phyloP scores from a whole-genome alignment of 73 alveolate genomes.

The Tetrahymena elliotti region DNA sequence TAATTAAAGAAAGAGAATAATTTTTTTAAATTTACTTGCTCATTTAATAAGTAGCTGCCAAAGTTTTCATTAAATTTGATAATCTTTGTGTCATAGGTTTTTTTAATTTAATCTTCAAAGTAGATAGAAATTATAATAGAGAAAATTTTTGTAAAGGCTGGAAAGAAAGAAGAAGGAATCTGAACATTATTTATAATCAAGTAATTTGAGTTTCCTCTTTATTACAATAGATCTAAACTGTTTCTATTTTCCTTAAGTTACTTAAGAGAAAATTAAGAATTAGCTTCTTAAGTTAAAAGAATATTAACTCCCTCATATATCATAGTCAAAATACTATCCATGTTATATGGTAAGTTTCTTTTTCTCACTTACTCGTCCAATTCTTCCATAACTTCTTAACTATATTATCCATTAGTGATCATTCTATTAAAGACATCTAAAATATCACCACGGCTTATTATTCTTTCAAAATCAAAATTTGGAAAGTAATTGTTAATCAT shows the following conservation, averaged over 20 bases:
- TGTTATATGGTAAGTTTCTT: neutral
- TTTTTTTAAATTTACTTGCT: neutral
- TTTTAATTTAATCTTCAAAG: neutral
- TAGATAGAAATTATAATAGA: neutral
- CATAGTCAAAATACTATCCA: neutral
- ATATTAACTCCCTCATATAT: neutral
- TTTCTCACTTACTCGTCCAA: neutral
- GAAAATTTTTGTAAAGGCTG: neutral
- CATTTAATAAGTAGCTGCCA: neutral
- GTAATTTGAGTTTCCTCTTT: neutral
- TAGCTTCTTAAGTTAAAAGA: neutral
- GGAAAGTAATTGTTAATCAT: neutral
- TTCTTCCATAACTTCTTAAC: neutral
- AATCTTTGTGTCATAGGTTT: neutral
- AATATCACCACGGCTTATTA: neutral
- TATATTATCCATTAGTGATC: neutral
- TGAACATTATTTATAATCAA: neutral
- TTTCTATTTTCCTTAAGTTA: neutral
- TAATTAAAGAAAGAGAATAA: neutral
- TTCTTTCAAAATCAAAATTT: neutral
- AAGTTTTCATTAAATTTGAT: neutral
- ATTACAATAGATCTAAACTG: neutral
- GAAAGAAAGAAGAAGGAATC: neutral
- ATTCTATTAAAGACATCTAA: neutral
- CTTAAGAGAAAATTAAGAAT: neutral